Base-by-base conservation (phyloP, 2,329 filamentous ascomycete species). In the Cercospora brassicicola region DNA sequence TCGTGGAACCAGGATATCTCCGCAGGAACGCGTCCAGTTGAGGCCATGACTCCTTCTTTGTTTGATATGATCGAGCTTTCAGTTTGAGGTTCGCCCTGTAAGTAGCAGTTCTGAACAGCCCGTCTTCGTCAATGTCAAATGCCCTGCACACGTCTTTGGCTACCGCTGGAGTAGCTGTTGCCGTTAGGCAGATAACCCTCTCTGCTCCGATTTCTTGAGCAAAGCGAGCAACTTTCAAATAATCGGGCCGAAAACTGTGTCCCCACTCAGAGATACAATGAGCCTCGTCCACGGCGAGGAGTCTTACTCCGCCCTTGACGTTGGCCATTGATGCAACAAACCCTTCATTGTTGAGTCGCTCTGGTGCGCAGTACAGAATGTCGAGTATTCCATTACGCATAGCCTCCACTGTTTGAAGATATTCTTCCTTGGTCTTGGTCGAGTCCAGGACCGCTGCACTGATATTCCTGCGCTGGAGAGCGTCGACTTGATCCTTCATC, bases 401-500 rank as follows among this genome's bases (percentile, higher is more conserved):
- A 62, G 84, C 79, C 3, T 86, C 81, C 64, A 81, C 82, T 0
- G 81, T 82, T 18, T 78, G 64, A 1, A 81, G 67, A 61, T 80
- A 78, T 59, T 81, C 73, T 23, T 82, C 79, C 63, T 78, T 75
- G 2, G 74, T 82, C 71, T 87, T 88, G 4, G 82, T 85, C 0
- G 86, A 89, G 72, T 89, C 85, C 10, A 88, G 77, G 6, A 82
- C 83, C 2, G 85, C 86, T 8, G 86, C 87, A 9, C 81, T 73
- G 9, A 89, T 82, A 0, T 83, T 83, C 30, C 82, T 81, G 9
- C 79, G 79, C 57, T 81, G 78, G 20, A 89, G 78, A 1, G 83
- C 82, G 70, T 88, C 86, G 0, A 87, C 85, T 70, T 89, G 87
- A 68, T 88, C 86, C 72, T 88, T 88, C 86, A 88, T 88, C 63